Evolutionary conservation across 2,329 filamentous ascomycete genomes (phyloP).

Genomic region (Colletotrichum tofieldiae): DNA sequence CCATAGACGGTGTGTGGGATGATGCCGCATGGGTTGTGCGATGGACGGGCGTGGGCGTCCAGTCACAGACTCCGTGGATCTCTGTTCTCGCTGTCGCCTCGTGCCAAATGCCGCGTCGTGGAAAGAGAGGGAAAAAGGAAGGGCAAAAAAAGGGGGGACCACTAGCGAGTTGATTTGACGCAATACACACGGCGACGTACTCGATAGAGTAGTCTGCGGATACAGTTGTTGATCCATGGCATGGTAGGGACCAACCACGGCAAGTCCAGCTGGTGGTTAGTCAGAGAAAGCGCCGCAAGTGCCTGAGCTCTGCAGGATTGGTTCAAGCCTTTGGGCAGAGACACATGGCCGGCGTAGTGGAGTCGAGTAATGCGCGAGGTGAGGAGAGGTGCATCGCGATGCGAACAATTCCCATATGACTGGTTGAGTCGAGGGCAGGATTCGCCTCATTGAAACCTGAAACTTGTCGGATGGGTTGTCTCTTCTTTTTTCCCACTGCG

Average conservation of each 20-base stretch:
- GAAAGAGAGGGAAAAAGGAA: constrained; percentile 4
- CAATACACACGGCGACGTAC: background rate
- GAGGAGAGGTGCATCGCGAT: constrained; percentile 28
- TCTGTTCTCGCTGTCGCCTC: constrained; percentile 15
- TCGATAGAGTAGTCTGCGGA: background rate
- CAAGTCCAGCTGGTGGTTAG: constrained; percentile 8
- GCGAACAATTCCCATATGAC: background rate
- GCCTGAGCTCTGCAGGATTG: constrained; percentile 31
- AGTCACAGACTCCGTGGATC: constrained; percentile 6
- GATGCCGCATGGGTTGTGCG: constrained; percentile 17
- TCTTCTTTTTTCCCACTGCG: background rate
- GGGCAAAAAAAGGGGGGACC: background rate
- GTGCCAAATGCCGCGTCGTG: constrained; percentile 24
- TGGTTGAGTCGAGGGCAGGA: constrained; percentile 18
- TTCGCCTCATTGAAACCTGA: constrained; percentile 29
- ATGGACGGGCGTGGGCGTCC: constrained; percentile 13
- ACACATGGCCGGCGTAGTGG: constrained; percentile 33
- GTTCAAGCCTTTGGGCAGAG: constrained; percentile 31
- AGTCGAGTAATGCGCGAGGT: constrained; percentile 1
- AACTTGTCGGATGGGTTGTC: constrained; percentile 17
- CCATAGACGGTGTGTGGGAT: constrained; percentile 21
- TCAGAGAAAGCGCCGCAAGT: constrained; percentile 29
- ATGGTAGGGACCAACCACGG: constrained; percentile 24
- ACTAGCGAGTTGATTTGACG: constrained; percentile 6
- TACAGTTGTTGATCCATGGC: constrained; percentile 18